Evolutionary conservation across 192 early-diverging fungal species (phyloP).

Genomic region (Coemansia sp.): DNA sequence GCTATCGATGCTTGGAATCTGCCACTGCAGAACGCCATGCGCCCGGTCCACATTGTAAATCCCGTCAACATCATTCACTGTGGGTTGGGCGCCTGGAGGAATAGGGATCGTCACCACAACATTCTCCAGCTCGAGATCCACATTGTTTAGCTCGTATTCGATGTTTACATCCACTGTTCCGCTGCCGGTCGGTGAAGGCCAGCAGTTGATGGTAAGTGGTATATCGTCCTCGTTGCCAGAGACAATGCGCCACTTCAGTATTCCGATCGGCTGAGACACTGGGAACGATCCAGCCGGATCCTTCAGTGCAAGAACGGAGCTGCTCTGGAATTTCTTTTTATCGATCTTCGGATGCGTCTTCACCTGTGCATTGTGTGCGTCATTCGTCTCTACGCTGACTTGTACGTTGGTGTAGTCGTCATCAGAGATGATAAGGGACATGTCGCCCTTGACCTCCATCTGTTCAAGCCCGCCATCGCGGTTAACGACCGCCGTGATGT

Average conservation of each 20-base stretch:
- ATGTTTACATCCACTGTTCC: conserved; percentile 94
- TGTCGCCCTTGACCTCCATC: conserved; percentile 92
- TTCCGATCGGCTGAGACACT: conserved; percentile 73
- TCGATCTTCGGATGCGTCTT: conserved; percentile 99
- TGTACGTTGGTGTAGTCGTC: conserved; percentile 62
- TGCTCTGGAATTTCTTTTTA: conserved; percentile 77
- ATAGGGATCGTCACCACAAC: conserved; percentile 90
- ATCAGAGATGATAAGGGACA: conserved; percentile 80
- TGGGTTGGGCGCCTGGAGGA: conserved; percentile 71
- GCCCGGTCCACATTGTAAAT: conserved; percentile 74
- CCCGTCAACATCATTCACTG: conserved; percentile 80
- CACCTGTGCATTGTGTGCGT: conserved; percentile 74
- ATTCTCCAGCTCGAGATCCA: conserved; percentile 76
- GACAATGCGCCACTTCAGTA: conserved; percentile 87
- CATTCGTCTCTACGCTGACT: conserved; percentile 60
- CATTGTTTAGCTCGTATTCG: conserved; percentile 87
- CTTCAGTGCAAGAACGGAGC: conserved; percentile 73
- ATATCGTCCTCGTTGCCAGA: conserved; percentile 80
- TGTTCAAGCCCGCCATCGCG: conserved; percentile 88
- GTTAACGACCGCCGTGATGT: conserved; percentile 78
- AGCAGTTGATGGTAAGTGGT: conserved; percentile 91
- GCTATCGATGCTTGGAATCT: conserved; percentile 69
- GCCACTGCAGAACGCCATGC: conserved; percentile 79
- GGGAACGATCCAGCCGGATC: conserved; percentile 86
- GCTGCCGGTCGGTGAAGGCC: conserved; percentile 88